A percentile compares a stretch with the other conserved stretches of the same genome.
Conservation (phyloP, 2,329 filamentous ascomycete species). For the Penicillium expansum region DNA sequence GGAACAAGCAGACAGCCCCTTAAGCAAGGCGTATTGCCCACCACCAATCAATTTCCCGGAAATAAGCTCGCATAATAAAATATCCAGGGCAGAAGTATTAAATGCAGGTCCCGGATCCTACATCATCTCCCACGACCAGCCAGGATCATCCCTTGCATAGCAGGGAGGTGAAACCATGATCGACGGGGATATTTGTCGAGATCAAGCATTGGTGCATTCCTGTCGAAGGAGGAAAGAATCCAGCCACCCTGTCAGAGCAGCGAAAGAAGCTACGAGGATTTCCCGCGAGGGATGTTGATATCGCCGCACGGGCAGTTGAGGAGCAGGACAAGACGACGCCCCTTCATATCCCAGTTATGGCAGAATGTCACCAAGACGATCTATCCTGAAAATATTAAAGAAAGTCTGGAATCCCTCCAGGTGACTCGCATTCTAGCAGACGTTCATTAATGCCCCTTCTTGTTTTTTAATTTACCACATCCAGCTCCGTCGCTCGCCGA, state of each 20-base stretch:
- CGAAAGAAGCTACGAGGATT: constrained; percentile 10
- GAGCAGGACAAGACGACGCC: neutral
- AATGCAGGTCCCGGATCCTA: neutral
- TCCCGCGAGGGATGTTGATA: constrained; percentile 15
- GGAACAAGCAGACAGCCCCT: neutral
- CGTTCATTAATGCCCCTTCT: constrained; percentile 9
- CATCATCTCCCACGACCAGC: neutral
- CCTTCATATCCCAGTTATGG: constrained; percentile 22
- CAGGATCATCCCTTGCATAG: constrained; percentile 20
- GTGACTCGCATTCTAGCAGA: constrained; percentile 17
- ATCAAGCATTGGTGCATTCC: constrained; percentile 24
- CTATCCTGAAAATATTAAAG: constrained; percentile 13
- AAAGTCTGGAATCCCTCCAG: constrained; percentile 2
- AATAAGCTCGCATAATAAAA: neutral
- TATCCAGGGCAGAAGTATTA: neutral
- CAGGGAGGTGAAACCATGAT: constrained; percentile 16
- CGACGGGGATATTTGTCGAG: constrained; percentile 13
- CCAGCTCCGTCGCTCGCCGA: constrained; percentile 17
- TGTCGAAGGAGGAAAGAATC: neutral
- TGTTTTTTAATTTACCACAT: neutral
- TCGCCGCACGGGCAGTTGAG: constrained; percentile 1
- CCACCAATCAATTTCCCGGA: neutral
- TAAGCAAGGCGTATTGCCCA: neutral
- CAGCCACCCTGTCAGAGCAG: constrained; percentile 9
- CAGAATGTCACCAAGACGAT: constrained; percentile 19